phyloP scores from a whole-genome alignment of 148 eudicot species.

The Arbutus unedo region DNA sequence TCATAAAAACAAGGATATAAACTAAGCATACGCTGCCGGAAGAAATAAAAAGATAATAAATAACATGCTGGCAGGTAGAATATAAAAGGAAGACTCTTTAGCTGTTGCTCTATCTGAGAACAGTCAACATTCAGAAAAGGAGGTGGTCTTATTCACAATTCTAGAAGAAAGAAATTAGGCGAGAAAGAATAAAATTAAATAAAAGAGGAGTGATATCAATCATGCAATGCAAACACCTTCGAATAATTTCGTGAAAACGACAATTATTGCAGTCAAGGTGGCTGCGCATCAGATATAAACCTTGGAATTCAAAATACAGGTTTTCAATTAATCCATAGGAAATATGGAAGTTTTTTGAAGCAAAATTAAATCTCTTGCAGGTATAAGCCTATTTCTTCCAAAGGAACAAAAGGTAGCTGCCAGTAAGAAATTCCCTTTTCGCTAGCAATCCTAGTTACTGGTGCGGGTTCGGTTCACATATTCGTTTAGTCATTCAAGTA shows the following conservation, averaged over 20 bases:
- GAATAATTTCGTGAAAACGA: too few relatives aligned
- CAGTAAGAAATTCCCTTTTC: not conserved
- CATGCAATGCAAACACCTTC: not conserved
- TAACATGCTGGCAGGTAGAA: not conserved
- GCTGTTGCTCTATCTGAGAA: not conserved
- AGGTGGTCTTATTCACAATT: not conserved
- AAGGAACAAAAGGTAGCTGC: not conserved
- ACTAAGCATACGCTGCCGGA: not conserved
- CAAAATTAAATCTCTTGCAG: not conserved
- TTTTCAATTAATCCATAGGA: not conserved
- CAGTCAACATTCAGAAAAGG: not conserved
- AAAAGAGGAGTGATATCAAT: too few relatives aligned
- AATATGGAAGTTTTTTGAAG: not conserved
- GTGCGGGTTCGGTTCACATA: not conserved
- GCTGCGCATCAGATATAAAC: not conserved
- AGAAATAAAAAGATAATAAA: not conserved
- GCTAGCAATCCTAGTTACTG: not conserved
- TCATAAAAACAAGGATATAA: constrained; percentile 8
- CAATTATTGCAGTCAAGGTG: not conserved
- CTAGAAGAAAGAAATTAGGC: not conserved
- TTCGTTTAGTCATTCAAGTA: not conserved
- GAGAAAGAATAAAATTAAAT: not conserved
- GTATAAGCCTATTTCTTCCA: not conserved
- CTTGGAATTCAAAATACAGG: not conserved
- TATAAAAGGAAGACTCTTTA: not conserved